These are phyloP conservation scores for Hyphopichia wangnamkhiaoensis DNA, from an alignment of 1,139 yeast genomes.

Conservation along the genomic window DNA sequence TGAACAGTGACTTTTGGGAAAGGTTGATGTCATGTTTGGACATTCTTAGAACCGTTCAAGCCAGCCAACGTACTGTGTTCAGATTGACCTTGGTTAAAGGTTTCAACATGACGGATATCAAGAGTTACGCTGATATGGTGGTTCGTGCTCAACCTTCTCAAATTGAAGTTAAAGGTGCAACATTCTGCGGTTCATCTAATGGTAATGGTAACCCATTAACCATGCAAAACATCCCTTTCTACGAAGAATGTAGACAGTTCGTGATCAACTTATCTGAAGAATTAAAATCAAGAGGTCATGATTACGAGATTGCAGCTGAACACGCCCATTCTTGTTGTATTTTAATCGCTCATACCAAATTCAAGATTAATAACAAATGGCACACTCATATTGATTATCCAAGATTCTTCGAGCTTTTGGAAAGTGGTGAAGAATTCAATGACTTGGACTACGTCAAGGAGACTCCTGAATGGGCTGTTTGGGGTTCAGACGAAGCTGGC, in stretches of 20 bases:
- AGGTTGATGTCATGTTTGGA: constrained; percentile 79
- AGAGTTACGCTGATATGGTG: constrained; percentile 89
- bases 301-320: constrained; percentile 87
- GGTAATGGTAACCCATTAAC: constrained; percentile 88
- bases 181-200: constrained; percentile 83
- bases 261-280: constrained; percentile 64
- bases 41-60: constrained; percentile 68
- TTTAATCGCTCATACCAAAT: constrained; percentile 73
- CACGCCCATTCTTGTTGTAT: constrained; percentile 96
- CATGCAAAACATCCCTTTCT: constrained; percentile 94
- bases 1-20: constrained; percentile 92
- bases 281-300: constrained; percentile 60
- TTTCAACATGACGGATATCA: constrained; percentile 79
- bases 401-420: constrained; percentile 69
- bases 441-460: constrained; percentile 79
- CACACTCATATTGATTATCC: constrained; percentile 86
- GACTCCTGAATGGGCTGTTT: constrained; percentile 90
- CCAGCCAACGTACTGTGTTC: constrained; percentile 87
- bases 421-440: constrained; percentile 62
- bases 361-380: constrained; percentile 75
- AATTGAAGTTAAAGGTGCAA: constrained; percentile 92
- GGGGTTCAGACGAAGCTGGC: constrained; percentile 85
- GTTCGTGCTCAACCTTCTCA: constrained; percentile 81
- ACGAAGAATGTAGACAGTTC: constrained; percentile 82
- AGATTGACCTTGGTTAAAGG: constrained; percentile 90